Base-by-base conservation (phyloP, 257 asterid species). In the Plectranthus barbatus region DNA sequence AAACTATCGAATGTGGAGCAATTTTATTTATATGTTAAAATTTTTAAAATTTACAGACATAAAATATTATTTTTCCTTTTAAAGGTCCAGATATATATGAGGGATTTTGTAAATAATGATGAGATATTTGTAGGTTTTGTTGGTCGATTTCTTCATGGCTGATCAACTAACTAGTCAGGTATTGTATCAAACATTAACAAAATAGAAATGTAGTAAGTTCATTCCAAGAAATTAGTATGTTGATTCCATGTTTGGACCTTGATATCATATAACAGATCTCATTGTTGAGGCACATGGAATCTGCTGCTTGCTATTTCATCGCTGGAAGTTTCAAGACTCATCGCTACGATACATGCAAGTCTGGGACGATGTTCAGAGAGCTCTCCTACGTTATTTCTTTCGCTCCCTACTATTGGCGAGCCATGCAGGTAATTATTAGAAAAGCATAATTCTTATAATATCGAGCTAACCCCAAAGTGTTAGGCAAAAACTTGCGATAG, bases 131-230 rank as follows among this genome's bases (percentile, higher is more conserved):
- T 76, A 88, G 96, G 97, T 88, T 55, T 63, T 87, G 84, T 18
- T 93, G 94, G 99, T 84, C 0, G 97, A 93, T 34, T 87, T 93
- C 72, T 90, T 90, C 89, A 93, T 93, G 99, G 99, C 99, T 40
- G 97, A 93, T 76, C 99, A 93, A 66, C 85, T 93, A 1, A 93
- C 99, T 4, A 93, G 99, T 68, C 97, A 92, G 97, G 99, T 92
- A 81, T 10, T 2, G 4, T 21, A 12, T 12, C 4, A 14, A 7
- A 26, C 17, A 20, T n/a, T 18, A 13, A 8, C 0, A 21, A 15
- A 26, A 17, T 33, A 4, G 12, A 36, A 60, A 3, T 9, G 13
- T 3, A 33, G 6, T 6, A 53, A 5, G 3, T 10, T 11, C 11
- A 6, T 37, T 17, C 6, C 48, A 62, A 48, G 54, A 49, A 64